Base-by-base conservation (phyloP, 805 yeast species). In the Scheffersomyces coipomensis region DNA sequence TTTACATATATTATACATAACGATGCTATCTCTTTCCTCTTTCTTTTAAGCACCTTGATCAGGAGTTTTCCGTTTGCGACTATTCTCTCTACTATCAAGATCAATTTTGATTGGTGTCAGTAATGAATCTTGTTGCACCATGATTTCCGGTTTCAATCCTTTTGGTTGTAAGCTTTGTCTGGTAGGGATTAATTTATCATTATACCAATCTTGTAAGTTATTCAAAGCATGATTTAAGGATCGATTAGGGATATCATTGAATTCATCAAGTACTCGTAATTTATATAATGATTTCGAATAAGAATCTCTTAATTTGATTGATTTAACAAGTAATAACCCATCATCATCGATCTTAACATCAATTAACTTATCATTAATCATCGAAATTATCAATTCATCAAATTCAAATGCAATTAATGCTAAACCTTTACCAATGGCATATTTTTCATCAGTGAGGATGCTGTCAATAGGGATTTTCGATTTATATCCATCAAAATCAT, bases 331-430 rank as follows among this genome's bases (percentile, higher is more conserved):
- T 3, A 35, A 38, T 34, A 62, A 40, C 5, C 34, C 17, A 0
- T 46, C 49, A 30, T 63, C 62, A 44, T 68, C 64, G 10, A 69
- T 58, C 41, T 48, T 56, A 6, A 56, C 47, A 12, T 51, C 50
- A 6, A 65, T 42, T 10, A 50, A 30, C 4, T 48, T 48, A 11
- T 55, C 45, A 32, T 62, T 60, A 8, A 48, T 45, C 60, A 65
- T 47, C 2, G 45, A 40, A 11, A 66, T 57, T 5, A 64, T 36
- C 8, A 53, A 38, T 29, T 27, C 33, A 26, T 62, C 61, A 6
- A 64, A 42, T 1, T 22, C 24, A 11, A 32, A 13, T 27, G 26
- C 41, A 12, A 23, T 34, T 45, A 34, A 23, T n/a, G 13, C 22
- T 17, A 29, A 26, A 12, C 40, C 40, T 4, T 23, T 12, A 10